Conservation (phyloP, 129 eudicot species). For the Mikania micrantha region DNA sequence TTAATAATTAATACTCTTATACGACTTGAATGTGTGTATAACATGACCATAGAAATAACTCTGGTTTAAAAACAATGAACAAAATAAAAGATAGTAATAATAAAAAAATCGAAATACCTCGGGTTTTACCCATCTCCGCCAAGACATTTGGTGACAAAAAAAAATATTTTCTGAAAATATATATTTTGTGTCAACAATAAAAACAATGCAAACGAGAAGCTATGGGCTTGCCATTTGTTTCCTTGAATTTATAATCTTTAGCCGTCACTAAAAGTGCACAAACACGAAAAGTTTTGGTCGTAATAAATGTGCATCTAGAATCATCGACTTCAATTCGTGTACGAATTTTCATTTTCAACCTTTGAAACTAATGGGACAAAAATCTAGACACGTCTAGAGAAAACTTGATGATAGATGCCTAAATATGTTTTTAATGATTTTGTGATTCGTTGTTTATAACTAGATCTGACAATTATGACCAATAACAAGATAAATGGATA, state of each 20-base stretch:
- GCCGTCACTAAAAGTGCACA: background rate
- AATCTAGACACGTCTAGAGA: slow-evolving; percentile 27
- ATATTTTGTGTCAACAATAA: background rate
- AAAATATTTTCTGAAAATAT: background rate
- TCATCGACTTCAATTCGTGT: slow-evolving; percentile 5
- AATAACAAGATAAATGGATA: no score
- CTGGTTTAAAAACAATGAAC: no score
- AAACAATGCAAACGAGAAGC: background rate
- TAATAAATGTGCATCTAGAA: slow-evolving; percentile 10
- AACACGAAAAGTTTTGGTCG: background rate
- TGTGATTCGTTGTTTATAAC: background rate
- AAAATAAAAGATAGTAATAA: background rate
- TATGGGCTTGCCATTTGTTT: background rate
- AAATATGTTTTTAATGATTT: background rate
- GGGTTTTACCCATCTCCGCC: slow-evolving; percentile 38
- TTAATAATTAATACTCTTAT: no score
- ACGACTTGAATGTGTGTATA: no score
- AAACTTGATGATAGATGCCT: background rate
- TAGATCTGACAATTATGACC: no score
- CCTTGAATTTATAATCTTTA: background rate
- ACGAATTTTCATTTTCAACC: slow-evolving; percentile 8
- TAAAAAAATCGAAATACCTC: slow-evolving; percentile 30
- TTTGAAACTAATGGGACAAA: slow-evolving; percentile 1
- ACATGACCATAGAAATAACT: no score
- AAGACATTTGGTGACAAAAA: slow-evolving; percentile 18